Conservation (phyloP, 176 grass and related monocot genomes). For the Phragmites australis region DNA sequence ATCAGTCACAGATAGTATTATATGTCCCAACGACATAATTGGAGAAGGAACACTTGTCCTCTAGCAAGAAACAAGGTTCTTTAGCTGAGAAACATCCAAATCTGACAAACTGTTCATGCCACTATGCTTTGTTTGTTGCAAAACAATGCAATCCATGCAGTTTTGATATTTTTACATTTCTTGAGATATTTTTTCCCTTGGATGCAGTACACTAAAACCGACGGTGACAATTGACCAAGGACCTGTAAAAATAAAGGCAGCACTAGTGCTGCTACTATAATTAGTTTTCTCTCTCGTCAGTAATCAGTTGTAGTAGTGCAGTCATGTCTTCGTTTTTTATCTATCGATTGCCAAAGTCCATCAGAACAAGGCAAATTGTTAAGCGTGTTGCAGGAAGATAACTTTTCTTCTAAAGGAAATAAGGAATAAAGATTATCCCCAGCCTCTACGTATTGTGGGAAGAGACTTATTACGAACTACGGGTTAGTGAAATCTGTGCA, state of each 20-base stretch:
- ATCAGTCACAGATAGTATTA: conserved; percentile 2
- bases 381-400: too few relatives aligned
- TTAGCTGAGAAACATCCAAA: conserved; percentile 5
- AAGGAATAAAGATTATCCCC: too few relatives aligned
- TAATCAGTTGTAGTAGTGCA: not conserved
- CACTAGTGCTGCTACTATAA: not conserved
- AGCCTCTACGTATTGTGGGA: too few relatives aligned
- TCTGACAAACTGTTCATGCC: not conserved
- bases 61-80: not conserved
- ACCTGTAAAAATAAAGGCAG: too few relatives aligned
- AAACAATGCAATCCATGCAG: not conserved
- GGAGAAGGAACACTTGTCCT: conserved; percentile 26
- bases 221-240: not conserved
- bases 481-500: too few relatives aligned
- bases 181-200: not conserved
- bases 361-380: not conserved
- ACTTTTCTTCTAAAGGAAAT: too few relatives aligned
- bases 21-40: not conserved
- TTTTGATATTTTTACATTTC: not conserved
- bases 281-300: not conserved
- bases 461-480: too few relatives aligned
- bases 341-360: not conserved
- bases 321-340: not conserved
- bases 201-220: too few relatives aligned
- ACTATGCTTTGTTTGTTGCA: not conserved